Evolutionary conservation across 1,284 basidiomycete genomes (phyloP).

Genomic region (Boletus sp.): DNA sequence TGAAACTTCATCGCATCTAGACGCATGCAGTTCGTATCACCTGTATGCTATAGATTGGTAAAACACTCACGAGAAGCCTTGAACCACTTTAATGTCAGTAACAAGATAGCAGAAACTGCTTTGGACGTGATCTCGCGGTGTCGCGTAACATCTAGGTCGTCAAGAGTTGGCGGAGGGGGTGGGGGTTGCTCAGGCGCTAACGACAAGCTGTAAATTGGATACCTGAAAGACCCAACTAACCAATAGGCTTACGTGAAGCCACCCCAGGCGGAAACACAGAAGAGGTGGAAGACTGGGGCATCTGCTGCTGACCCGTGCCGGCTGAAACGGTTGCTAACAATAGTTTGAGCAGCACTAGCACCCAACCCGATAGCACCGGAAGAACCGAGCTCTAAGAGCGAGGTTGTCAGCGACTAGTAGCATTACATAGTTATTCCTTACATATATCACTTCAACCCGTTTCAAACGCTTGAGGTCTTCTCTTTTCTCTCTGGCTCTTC

Average conservation of each 20-base stretch:
- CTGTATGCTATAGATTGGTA: background rate
- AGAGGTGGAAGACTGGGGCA: conserved; percentile 62
- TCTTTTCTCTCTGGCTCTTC: conserved; percentile 67
- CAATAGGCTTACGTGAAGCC: conserved; percentile 59
- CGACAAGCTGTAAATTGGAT: conserved; percentile 15
- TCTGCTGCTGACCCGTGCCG: conserved; percentile 56
- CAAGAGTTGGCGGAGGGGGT: conserved; percentile 78
- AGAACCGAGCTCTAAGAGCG: conserved; percentile 68
- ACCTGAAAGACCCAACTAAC: background rate
- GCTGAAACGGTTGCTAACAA: conserved; percentile 88
- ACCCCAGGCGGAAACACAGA: conserved; percentile 71
- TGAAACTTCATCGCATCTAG: conserved; percentile 98
- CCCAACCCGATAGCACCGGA: conserved; percentile 83
- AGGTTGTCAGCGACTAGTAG: conserved; percentile 7
- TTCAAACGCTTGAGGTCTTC: conserved; percentile 85
- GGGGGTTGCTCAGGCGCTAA: conserved; percentile 65
- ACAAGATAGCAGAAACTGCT: conserved; percentile 92
- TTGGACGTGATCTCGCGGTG: conserved; percentile 99
- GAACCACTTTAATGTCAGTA: conserved; percentile 96
- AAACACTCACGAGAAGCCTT: conserved; percentile 86
- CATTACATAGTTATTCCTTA: conserved; percentile 44
- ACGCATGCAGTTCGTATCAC: conserved; percentile 9
- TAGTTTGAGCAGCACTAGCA: conserved; percentile 88
- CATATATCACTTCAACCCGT: conserved; percentile 90
- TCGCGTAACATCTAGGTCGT: conserved; percentile 93